Base-by-base conservation (phyloP, 805 yeast species). In the Schwanniomyces yamadae region DNA sequence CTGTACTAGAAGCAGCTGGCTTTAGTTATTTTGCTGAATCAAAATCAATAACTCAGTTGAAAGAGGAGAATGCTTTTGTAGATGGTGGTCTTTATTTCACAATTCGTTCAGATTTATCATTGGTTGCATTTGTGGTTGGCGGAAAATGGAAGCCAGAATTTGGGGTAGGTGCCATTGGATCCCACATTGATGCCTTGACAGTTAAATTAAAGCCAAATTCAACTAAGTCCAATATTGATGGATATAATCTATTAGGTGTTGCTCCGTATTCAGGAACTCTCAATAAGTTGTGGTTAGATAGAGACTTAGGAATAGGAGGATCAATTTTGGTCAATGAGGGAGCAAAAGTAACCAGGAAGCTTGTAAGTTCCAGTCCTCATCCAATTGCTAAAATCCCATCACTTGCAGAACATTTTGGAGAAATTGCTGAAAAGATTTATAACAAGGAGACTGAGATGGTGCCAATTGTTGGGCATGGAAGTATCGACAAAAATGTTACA, bases 241-340 rank as follows among this genome's bases (percentile, higher is more conserved):
- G 95, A 20, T 87, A 75, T 57, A 86, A 84, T 45, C 61, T 82
- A 31, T 65, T 87, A 20, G 96, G 95, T 5, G 87, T 84, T 25
- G 91, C 95, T 0, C 88, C 91, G 1, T 87, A 87, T 56, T 78
- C 87, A 14, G 93, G 93, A 22, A 81, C 85, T 2, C 58, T 83
- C 45, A 65, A 69, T 20, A 69, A 70, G 15, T 59, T 77, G 27
- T 83, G 95, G 89, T 78, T 85, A 73, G 95, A 87, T 58, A 75
- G 95, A 56, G 96, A 87, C 57, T 72, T 87, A 41, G 93, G 95
- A 30, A 58, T 87, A 42, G 95, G 89, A 33, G 96, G 96, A 30
- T 71, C 87, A 40, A 73, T 87, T 16, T 64, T 84, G 34, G 75
- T 78, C 35, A 73, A 69, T 46, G 45, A 49, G 19, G 34, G 35